Evolutionary conservation across 176 grass and related monocot genomes (phyloP).

Genomic region (Juncus effusus): DNA sequence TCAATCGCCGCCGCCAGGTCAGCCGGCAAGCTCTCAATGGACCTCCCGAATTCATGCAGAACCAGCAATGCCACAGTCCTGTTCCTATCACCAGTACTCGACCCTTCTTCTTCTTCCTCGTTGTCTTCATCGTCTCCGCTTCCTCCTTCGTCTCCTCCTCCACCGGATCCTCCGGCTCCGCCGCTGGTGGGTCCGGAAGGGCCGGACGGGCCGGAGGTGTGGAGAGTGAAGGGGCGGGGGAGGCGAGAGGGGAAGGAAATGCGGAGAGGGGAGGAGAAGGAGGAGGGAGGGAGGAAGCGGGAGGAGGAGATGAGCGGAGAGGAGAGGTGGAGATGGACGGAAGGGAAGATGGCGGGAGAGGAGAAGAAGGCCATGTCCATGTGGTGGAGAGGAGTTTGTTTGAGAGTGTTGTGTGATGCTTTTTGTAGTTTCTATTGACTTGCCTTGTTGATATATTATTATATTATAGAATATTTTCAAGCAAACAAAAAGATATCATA

Average conservation of each 20-base stretch:
- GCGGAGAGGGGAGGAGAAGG: background rate
- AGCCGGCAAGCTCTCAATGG: conserved; percentile 56
- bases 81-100: conserved; percentile 12
- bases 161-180: conserved; percentile 28
- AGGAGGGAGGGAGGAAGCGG: conserved; percentile 2
- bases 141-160: background rate
- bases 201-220: conserved; percentile 21
- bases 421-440: background rate
- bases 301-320: background rate
- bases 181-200: conserved; percentile 13
- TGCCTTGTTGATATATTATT: background rate
- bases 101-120: background rate
- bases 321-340: conserved; percentile 20
- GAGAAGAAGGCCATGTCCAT: background rate
- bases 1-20: conserved; percentile 70
- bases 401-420: background rate
- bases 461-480: background rate
- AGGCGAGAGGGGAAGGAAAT: conserved; percentile 19
- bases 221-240: conserved; percentile 19
- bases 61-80: conserved; percentile 49
- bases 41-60: conserved; percentile 46
- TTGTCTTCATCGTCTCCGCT: too few relatives aligned
- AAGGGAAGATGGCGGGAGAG: conserved; percentile 30
- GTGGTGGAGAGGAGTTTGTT: background rate
- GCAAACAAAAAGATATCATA: background rate